Evolutionary conservation across 2,329 filamentous ascomycete species (phyloP), one percentile per base, ranked within the genome.

Genomic region (Alternaria arborescens): DNA sequence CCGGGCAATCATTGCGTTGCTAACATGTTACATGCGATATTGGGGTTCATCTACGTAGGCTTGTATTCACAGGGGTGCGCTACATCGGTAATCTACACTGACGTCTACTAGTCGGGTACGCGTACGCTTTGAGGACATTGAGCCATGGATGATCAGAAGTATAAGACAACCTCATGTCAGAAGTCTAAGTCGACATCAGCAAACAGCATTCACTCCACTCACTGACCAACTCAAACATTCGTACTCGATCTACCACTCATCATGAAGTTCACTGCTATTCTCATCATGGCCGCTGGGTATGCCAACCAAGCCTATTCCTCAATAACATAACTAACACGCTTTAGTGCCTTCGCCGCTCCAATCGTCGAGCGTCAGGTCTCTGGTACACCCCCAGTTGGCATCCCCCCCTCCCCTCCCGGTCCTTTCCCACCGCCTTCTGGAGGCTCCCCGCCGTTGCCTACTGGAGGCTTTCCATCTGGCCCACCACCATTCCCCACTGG

Each of bases 321-420:
- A 32, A 40, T 3, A 34, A 24, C 22, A 24, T 16, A 10, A 44
- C 57, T 61, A 43, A 64, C 48, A 56, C 8, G 36, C 38, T 5
- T 30, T 55, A 66, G 64, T 47, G 61, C 58, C 50, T 8, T 66
- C n/a, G 61, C 64, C 30, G 55, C 64, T 12, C 64, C 64, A 24
- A 20, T 66, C 30, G 18, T 59, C 12, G 50, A 58, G 22, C 61
- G 47, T 18, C 61, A 64, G 41, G 52, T 22, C 26, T 30, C 32
- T 24, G 42, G 52, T 32, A 42, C 48, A 24, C 36, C 44, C 14
- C 41, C 62, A 16, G 26, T 54, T 12, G 46, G 43, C 11, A 28
- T 55, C 22, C 58, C 61, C 8, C 44, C 38, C 38, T 32, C 28
- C 20, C 52, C 57, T 44, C 50, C 43, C 26, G 7, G 24, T 14